A percentile compares a stretch with the other conserved stretches of the same genome.
phyloP scores from a whole-genome alignment of 1,284 basidiomycete genomes.

The Papiliotrema laurentii region DNA sequence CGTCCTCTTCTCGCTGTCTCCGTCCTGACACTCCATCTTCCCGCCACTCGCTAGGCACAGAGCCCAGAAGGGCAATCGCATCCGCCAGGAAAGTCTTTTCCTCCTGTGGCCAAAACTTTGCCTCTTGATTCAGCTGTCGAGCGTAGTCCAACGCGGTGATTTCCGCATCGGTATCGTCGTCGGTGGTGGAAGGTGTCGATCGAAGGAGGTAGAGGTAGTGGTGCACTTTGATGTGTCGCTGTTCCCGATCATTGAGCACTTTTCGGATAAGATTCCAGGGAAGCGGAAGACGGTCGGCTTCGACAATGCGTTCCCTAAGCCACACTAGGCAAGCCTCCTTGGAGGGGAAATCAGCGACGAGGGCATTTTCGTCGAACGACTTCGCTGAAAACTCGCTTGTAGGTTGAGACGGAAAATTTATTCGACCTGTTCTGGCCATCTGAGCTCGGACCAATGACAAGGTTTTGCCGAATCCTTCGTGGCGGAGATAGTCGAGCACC shows the following conservation, averaged over 20 bases:
- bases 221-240: neutral
- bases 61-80: neutral
- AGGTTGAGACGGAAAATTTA: neutral
- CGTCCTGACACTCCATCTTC: neutral
- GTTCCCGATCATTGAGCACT: neutral
- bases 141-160: neutral
- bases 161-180: neutral
- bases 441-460: slow-evolving; percentile 2
- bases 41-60: neutral
- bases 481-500: slow-evolving; percentile 70
- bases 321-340: neutral
- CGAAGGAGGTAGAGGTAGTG: neutral
- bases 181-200: neutral
- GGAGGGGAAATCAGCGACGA: neutral
- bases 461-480: slow-evolving; percentile 70
- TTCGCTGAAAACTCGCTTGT: neutral
- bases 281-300: neutral
- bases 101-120: neutral
- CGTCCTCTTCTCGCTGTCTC: neutral
- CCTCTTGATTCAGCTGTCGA: neutral
- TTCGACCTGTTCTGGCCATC: neutral
- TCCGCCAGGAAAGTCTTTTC: neutral
- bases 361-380: neutral
- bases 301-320: neutral
- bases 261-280: neutral